Evolutionary conservation across 208 protist species (phyloP).

Genomic region (Sergeia podlipaevii): DNA sequence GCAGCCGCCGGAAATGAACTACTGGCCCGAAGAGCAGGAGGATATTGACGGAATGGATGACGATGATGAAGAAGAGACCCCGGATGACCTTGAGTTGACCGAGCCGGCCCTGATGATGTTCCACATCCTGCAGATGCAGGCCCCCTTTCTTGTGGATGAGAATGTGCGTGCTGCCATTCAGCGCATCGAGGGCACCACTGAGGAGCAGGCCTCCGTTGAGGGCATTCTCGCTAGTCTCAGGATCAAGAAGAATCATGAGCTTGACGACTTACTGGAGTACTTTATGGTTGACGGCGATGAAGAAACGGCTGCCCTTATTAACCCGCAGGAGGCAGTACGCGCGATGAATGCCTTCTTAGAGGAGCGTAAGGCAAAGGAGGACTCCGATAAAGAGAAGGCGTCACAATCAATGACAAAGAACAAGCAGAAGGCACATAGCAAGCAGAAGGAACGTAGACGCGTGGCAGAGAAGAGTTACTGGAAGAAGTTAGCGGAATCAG

Average conservation of each 20-base stretch:
- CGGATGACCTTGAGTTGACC: constrained; percentile 46
- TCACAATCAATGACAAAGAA: constrained; percentile 11
- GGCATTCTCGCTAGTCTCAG: constrained; percentile 92
- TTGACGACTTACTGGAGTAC: constrained; percentile 88
- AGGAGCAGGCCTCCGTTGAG: constrained; percentile 86
- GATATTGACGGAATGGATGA: constrained; percentile 25
- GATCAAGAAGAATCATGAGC: constrained; percentile 79
- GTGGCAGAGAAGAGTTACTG: constrained; percentile 83
- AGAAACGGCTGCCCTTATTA: constrained; percentile 61
- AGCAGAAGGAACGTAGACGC: constrained; percentile 30
- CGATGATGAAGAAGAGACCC: constrained; percentile 32
- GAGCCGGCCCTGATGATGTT: constrained; percentile 82
- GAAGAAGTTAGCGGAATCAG: constrained; percentile 68
- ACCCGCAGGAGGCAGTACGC: constrained; percentile 79
- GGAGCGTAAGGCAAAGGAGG: constrained; percentile 37
- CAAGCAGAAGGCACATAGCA: constrained; percentile 24
- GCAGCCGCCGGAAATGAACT: constrained; percentile 77
- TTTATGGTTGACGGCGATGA: constrained; percentile 73
- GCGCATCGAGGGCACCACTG: constrained; percentile 59
- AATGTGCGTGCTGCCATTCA: constrained; percentile 68
- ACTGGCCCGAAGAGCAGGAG: constrained; percentile 56
- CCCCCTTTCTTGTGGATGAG: constrained; percentile 85
- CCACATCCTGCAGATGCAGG: constrained; percentile 81
- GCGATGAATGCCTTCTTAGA: constrained; percentile 81
- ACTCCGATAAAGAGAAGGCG: constrained; percentile 1